Evolutionary conservation across 495 filamentous ascomycete species (phyloP), one percentile per base, ranked within the genome.

Genomic region (Entonaema liquescens): DNA sequence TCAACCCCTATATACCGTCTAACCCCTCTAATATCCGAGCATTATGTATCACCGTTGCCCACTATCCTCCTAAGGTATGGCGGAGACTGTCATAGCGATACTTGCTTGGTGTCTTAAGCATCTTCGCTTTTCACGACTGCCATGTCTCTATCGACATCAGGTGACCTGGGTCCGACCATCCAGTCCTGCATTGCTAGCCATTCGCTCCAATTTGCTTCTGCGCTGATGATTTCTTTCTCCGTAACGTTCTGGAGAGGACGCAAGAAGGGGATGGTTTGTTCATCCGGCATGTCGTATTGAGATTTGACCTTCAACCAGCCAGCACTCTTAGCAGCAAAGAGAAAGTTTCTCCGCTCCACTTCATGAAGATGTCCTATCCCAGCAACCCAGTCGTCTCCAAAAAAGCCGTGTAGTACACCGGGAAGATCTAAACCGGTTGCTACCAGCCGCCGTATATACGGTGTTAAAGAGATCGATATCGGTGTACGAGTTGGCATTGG

Each of bases 141-240:
- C 68, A 76, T 74, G 23, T 68, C 76, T 17, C 65, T 65, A 36
- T 73, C 65, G 42, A 69, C 65, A 29, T 67, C 79, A 50, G 82
- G 80, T 38, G 81, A 82, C 50, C 85, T 74, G 31, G 83, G 82
- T 13, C 92, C 93, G 50, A 97, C 83, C 93, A 97, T 95, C 93
- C 94, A 97, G 76, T 97, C 93, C 78, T 97, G 92, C 92, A 97
- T 96, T 8, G 92, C 93, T 33, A 97, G 80, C 92, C 92, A 96
- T 73, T 91, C 88, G 73, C 89, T 92, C 91, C 92, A 97, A 62
- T 83, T 89, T 67, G 85, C 85, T 83, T 99, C 93, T 0, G 94
- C 95, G 12, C 80, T 85, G 65, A 92, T 88, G 69, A 98, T 94
- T 82, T 98, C 95, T 23, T 86, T 85, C 71, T 93, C 89, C 31